A percentile compares a stretch with the other conserved stretches of the same genome.
Evolutionary conservation across 192 early-diverging fungal species (phyloP).

Genomic region (Pilobolus umbonatus): DNA sequence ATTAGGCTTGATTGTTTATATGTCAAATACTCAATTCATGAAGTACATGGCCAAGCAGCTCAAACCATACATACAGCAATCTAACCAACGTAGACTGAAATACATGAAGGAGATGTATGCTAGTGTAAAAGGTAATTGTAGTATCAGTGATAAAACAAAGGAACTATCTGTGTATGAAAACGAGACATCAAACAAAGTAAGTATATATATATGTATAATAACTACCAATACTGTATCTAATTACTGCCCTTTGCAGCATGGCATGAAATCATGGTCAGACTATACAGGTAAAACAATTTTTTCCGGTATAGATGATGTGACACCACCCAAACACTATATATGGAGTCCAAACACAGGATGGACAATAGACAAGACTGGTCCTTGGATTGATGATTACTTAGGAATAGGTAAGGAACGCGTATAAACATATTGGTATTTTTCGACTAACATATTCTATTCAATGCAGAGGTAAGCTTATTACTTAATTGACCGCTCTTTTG

Average conservation of each 20-base stretch:
- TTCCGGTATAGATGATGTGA: neutral
- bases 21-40: slow-evolving; percentile 54
- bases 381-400: slow-evolving; percentile 32
- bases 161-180: slow-evolving; percentile 33
- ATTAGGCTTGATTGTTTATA: slow-evolving; percentile 50
- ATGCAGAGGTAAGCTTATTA: slow-evolving; percentile 3
- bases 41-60: slow-evolving; percentile 28
- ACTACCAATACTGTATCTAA: neutral
- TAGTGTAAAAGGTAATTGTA: slow-evolving; percentile 1
- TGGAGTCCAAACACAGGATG: slow-evolving; percentile 31
- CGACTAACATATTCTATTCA: neutral
- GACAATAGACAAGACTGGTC: slow-evolving; percentile 25
- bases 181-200: slow-evolving; percentile 24
- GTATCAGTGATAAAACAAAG: neutral
- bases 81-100: neutral
- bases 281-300: slow-evolving; percentile 18
- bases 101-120: slow-evolving; percentile 2
- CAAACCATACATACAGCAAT: neutral
- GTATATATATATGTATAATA: slow-evolving; percentile 16
- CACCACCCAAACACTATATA: slow-evolving; percentile 26
- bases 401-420: slow-evolving; percentile 20
- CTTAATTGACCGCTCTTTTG: neutral
- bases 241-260: neutral
- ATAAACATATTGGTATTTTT: neutral
- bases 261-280: slow-evolving; percentile 24